Conservation (phyloP, 305 asterid species). For the Fraxinus greggii region DNA sequence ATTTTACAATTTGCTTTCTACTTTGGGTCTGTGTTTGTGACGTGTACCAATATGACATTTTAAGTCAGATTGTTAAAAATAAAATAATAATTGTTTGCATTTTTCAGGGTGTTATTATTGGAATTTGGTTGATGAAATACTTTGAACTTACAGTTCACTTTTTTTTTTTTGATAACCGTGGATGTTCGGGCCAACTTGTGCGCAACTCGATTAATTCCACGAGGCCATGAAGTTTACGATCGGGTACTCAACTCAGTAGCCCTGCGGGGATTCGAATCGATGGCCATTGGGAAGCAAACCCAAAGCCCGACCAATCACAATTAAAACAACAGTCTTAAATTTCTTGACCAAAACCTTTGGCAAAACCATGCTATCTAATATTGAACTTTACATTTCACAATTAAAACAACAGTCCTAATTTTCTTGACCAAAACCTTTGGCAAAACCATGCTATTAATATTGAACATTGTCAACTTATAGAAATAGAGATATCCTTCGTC, state of each 20-base stretch:
- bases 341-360: background rate
- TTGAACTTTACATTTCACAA: background rate
- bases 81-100: background rate
- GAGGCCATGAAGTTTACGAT: too few species aligned
- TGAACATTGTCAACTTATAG: background rate
- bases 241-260: too few species aligned
- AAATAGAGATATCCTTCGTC: background rate
- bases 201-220: too few species aligned
- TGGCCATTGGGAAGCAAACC: too few species aligned
- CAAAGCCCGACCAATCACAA: too few species aligned
- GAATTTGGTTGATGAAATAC: background rate
- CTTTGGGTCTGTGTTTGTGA: background rate
- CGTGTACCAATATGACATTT: background rate
- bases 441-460: background rate
- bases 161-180: too few species aligned
- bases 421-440: background rate
- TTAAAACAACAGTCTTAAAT: background rate
- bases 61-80: background rate
- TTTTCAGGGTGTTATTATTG: background rate
- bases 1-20: background rate
- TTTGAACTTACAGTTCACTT: background rate
- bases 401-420: background rate
- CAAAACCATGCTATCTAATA: background rate
- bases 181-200: too few species aligned
- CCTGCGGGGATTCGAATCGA: too few species aligned